These are phyloP conservation scores for Russula ochroleuca DNA, from an alignment of 768 basidiomycete genomes.

Conservation along the genomic window DNA sequence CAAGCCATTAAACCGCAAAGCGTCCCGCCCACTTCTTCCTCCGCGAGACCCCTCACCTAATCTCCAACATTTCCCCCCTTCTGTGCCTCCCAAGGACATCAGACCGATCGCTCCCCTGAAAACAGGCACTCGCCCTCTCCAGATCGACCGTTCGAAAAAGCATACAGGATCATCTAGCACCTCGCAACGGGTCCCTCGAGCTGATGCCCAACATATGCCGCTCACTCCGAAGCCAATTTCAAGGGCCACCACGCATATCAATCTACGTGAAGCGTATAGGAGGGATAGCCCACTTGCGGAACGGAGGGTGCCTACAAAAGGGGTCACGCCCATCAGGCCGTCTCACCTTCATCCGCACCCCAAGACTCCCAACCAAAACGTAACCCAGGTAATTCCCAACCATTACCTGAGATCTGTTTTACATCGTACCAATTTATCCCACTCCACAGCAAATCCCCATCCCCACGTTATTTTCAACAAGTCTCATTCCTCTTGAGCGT, in stretches of 20 bases:
- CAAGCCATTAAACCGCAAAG: no score
- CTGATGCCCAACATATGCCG: background rate
- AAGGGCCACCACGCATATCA: constrained; percentile 12
- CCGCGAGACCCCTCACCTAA: background rate
- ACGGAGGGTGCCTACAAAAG: background rate
- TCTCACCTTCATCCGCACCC: background rate
- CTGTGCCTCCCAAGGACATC: background rate
- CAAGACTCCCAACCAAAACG: background rate
- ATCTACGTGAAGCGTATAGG: constrained; percentile 14
- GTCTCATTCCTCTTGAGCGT: constrained; percentile 16
- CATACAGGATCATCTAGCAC: background rate
- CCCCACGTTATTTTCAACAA: constrained; percentile 11
- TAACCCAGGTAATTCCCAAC: constrained; percentile 2
- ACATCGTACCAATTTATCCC: background rate
- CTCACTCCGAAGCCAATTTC: background rate
- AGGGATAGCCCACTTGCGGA: background rate
- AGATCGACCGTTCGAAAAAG: constrained; percentile 16
- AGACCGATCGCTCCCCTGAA: background rate
- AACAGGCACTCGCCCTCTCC: constrained; percentile 11
- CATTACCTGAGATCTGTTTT: background rate
- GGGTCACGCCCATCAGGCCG: background rate
- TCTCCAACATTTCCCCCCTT: background rate
- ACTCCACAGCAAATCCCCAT: constrained; percentile 8
- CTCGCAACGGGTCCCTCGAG: background rate
- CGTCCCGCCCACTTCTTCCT: background rate